Evolutionary conservation across 2,329 filamentous ascomycete species (phyloP), one percentile per base, ranked within the genome.

Genomic region (Phaeosphaeria sp.): DNA sequence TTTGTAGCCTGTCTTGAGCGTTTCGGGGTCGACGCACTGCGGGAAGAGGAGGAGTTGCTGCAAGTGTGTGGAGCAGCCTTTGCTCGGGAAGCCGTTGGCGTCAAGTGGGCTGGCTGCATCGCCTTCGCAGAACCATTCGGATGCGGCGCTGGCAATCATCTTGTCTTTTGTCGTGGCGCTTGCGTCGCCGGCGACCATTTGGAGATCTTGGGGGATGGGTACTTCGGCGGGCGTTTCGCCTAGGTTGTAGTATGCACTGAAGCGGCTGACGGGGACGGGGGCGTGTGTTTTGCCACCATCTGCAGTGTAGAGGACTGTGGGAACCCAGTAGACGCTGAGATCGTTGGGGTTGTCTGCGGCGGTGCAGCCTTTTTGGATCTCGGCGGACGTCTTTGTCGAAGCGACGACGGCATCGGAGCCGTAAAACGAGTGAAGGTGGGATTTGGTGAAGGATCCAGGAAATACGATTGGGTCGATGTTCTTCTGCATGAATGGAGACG

Each of bases 181-280:
- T 3, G 79, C 70, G 23, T 77, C 66, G 9, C 81, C 81, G 1
- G 78, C 80, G 1, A 82, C 68, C 72, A 78, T 75, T 49, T 72
- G 70, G 59, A 80, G 62, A 67, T 83, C 69, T 57, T 82, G 77
- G 0, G 81, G 81, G 33, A 83, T 80, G 15, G 79, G 62, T 6
- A 82, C 68, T 59, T 82, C 80, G 23, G 80, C 80, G 18, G 77
- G 71, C 5, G 77, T 74, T 56, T 73, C 69, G 50, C 71, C 71
- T 20, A 80, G 72, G 30, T 77, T 79, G 69, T 83, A 83, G 72
- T 83, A 83, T 18, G 81, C 79, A 39, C 72, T 79, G 73, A 83
- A 83, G 52, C 78, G 76, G 54, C 60, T 65, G 30, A 74, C 61
- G 15, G 69, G 69, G 0, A 71, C 48, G 69, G 67, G 52, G 63